phyloP scores from a whole-genome alignment of 352 stramenopile genomes.

The Phytophthora pseudosyringae region DNA sequence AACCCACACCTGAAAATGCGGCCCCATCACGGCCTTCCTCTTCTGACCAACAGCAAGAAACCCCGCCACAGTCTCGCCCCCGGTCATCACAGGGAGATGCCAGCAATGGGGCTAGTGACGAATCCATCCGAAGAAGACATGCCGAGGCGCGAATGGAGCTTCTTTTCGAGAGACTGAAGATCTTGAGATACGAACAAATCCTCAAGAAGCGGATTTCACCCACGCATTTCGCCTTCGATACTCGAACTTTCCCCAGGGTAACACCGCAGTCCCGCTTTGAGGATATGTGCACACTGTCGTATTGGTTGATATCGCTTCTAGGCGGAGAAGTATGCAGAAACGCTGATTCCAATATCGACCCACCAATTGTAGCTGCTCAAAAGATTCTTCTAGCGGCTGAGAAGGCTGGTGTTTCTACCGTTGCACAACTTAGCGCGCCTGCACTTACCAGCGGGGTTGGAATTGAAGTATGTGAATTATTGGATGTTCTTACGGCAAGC shows the following conservation, averaged over 20 bases:
- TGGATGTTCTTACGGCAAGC: conserved; percentile 53
- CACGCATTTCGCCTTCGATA: conserved; percentile 56
- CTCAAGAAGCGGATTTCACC: conserved; percentile 50
- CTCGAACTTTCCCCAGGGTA: conserved; percentile 21
- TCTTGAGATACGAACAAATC: conserved; percentile 53
- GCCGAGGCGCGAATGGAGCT: conserved; percentile 64
- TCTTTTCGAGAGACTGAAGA: conserved; percentile 69
- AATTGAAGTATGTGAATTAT: conserved; percentile 58
- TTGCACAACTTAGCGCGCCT: conserved; percentile 46
- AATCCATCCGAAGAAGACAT: conserved; percentile 38
- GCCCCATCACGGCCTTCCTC: conserved; percentile 23
- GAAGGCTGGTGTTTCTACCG: conserved; percentile 40
- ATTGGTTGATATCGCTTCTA: conserved; percentile 53
- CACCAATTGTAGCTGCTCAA: conserved; percentile 45
- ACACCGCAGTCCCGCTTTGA: conserved; percentile 48
- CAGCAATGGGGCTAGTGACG: conserved; percentile 18
- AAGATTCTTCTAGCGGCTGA: conserved; percentile 63
- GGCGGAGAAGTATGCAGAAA: conserved; percentile 28
- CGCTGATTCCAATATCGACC: conserved; percentile 11
- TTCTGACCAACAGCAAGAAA: conserved; percentile 36
- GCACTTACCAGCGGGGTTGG: conserved; percentile 49
- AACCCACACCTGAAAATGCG: conserved; percentile 26
- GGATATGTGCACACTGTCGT: conserved; percentile 50
- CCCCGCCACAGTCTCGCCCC: conserved; percentile 34
- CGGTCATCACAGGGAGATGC: conserved; percentile 41